These are phyloP conservation scores for Esteya vermicola DNA, from an alignment of 2,329 filamentous ascomycete species.

Conservation along the genomic window DNA sequence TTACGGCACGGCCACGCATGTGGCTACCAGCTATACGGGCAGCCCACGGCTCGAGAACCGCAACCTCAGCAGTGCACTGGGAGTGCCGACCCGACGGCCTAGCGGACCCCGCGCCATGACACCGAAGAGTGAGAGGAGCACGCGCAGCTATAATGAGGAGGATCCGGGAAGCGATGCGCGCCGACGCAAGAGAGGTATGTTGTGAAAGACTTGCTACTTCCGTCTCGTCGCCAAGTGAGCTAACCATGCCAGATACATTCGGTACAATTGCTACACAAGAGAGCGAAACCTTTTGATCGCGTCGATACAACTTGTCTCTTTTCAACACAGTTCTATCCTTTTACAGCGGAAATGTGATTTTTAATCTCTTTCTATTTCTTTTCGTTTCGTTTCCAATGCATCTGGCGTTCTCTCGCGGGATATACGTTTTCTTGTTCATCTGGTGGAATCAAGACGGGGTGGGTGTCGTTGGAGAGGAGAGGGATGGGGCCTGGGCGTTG, in stretches of 20 bases:
- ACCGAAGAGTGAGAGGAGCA: slow-evolving; percentile 30
- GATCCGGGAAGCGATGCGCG: slow-evolving; percentile 27
- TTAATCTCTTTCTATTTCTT: no score
- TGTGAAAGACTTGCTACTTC: neutral
- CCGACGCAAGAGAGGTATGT: slow-evolving; percentile 41
- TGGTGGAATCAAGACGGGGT: no score
- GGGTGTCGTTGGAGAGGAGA: no score
- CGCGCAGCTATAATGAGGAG: slow-evolving; percentile 21
- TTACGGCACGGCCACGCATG: slow-evolving; percentile 29
- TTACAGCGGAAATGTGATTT: no score
- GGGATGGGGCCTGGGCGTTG: no score
- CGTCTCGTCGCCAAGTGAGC: neutral
- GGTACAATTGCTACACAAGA: slow-evolving; percentile 36
- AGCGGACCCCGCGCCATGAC: slow-evolving; percentile 49
- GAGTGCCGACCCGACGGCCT: slow-evolving; percentile 37
- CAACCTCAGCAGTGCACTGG: slow-evolving; percentile 38
- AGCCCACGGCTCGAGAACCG: slow-evolving; percentile 43
- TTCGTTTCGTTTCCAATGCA: no score
- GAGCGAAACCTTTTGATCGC: slow-evolving; percentile 33
- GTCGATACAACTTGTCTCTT: no score
- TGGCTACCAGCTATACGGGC: slow-evolving; percentile 30
- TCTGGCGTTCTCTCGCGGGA: no score
- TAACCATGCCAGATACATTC: slow-evolving; percentile 32
- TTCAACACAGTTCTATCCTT: no score
- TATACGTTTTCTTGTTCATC: no score